Evolutionary conservation across 1,284 basidiomycete species (phyloP).

Genomic region (Leccinum subfulvum): DNA sequence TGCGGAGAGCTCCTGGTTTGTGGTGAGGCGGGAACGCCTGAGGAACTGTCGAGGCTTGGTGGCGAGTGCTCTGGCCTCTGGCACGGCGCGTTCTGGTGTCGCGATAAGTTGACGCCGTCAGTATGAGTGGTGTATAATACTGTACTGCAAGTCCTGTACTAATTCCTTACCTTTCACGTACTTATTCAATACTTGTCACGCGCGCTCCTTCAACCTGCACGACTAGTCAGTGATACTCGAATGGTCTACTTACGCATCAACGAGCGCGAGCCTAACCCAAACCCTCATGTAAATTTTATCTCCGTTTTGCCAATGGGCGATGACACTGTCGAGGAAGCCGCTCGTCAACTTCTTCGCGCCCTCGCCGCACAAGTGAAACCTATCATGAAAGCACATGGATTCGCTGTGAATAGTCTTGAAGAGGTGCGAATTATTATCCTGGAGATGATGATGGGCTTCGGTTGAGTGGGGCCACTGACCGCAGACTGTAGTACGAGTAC

Average conservation of each 20-base stretch:
- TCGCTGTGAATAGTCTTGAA: conserved; percentile 73
- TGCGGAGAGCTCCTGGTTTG: conserved; percentile 65
- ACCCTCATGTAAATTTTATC: conserved; percentile 75
- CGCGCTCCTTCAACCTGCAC: conserved; percentile 7
- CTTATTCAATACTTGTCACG: conserved; percentile 3
- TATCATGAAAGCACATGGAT: conserved; percentile 76
- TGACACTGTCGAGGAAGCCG: conserved; percentile 45
- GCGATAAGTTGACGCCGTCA: conserved; percentile 17
- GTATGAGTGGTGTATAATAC: background rate
- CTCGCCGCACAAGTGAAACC: conserved; percentile 79
- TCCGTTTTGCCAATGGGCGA: conserved; percentile 50
- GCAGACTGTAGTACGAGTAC: conserved; percentile 57
- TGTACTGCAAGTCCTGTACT: background rate
- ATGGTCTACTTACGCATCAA: conserved; percentile 78
- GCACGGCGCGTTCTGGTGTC: conserved; percentile 27
- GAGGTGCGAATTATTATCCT: conserved; percentile 50
- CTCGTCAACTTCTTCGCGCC: conserved; percentile 66
- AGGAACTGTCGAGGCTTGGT: conserved; percentile 69
- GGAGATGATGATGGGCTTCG: background rate
- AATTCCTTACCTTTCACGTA: background rate
- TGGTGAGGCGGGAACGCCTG: conserved; percentile 68
- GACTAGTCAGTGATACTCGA: background rate
- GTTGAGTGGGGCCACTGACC: conserved; percentile 8
- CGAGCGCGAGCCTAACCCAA: conserved; percentile 67
- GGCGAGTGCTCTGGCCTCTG: conserved; percentile 48